phyloP scores from a whole-genome alignment of 2,329 filamentous ascomycete species.

The Hypoxylon sp. region DNA sequence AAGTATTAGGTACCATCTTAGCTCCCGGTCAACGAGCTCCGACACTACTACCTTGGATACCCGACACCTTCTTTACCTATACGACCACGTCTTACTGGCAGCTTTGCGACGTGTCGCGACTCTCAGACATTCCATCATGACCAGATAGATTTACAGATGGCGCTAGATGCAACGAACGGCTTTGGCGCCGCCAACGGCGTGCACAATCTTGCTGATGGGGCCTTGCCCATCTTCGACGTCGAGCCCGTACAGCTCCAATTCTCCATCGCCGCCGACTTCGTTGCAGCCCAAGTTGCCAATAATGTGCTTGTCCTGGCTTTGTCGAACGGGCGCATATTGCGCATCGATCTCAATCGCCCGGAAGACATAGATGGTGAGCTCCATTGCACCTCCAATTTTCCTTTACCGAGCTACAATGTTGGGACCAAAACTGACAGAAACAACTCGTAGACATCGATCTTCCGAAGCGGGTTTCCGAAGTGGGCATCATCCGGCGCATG shows the following conservation, averaged over 20 bases:
- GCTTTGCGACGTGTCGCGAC: slow-evolving; percentile 39
- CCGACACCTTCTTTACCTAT: slow-evolving; percentile 5
- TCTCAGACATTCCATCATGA: slow-evolving; percentile 43
- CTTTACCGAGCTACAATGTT: not conserved
- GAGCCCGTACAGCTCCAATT: slow-evolving; percentile 95
- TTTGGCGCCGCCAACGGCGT: slow-evolving; percentile 77
- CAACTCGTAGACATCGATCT: slow-evolving; percentile 87
- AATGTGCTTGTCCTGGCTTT: slow-evolving; percentile 95
- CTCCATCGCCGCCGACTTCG: slow-evolving; percentile 93
- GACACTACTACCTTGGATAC: slow-evolving; percentile 8
- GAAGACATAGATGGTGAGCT: slow-evolving; percentile 86
- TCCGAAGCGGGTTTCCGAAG: slow-evolving; percentile 90
- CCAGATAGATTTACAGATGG: slow-evolving; percentile 65
- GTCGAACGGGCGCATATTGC: slow-evolving; percentile 90
- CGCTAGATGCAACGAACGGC: slow-evolving; percentile 78
- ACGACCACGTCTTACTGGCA: slow-evolving; percentile 22
- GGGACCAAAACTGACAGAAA: slow-evolving; percentile 31
- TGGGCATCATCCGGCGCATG: slow-evolving; percentile 93
- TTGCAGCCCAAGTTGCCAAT: slow-evolving; percentile 95
- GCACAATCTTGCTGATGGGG: slow-evolving; percentile 69
- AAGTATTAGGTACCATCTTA: slow-evolving; percentile 7
- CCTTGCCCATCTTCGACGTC: slow-evolving; percentile 93
- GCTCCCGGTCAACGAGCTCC: slow-evolving; percentile 1
- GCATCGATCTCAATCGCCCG: slow-evolving; percentile 93
- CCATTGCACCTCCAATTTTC: slow-evolving; percentile 37